Evolutionary conservation across 768 basidiomycete species (phyloP), one percentile per base, ranked within the genome.

Genomic region (Paxillus ammoniavirescens): DNA sequence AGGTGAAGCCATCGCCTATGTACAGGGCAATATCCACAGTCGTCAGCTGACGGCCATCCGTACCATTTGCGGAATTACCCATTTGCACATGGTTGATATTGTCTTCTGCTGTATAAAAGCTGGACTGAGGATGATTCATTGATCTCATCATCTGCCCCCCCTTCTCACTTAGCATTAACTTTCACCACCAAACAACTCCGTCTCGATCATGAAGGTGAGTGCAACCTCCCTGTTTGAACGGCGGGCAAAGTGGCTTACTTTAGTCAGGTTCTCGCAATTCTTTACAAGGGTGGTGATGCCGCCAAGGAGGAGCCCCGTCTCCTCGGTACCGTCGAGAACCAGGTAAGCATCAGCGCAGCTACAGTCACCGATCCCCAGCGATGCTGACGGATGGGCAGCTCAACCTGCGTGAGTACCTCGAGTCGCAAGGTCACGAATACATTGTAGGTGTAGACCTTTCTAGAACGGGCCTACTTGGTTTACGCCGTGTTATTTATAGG

Each of bases 241-340:
- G 4, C 23, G 15, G 35, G 17, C 18, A 17, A 14, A 42, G 40
- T 46, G 46, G 37, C 55, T 58, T 13, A 58, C 42, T 14, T 42
- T 18, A 26, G 33, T 37, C 45, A 90, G 86, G 72, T 91, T 62
- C 79, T 91, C 44, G 86, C 86, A 65, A 84, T 90, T 62, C 78
- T 90, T 45, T 90, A 89, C 73, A 76, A 79, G 57, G 89, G 89
- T 63, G 78, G 76, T 64, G 62, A 82, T 55, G 82, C 86, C 53
- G 88, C 89, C 53, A 58, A 72, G 58, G 72, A 85, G 60, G 88
- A 91, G 69, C 80, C 86, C 38, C 84, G 88, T 69, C 82, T 91
- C 23, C 77, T 91, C 21, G 91, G 91, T 47, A 89, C 91, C 17
- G 77, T 83, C 53, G 87, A 93, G 71, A 93, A 93, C 72, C 76